These are phyloP conservation scores for Fusarium sp. DNA, from an alignment of 2,329 filamentous ascomycete genomes.

Conservation along the genomic window DNA sequence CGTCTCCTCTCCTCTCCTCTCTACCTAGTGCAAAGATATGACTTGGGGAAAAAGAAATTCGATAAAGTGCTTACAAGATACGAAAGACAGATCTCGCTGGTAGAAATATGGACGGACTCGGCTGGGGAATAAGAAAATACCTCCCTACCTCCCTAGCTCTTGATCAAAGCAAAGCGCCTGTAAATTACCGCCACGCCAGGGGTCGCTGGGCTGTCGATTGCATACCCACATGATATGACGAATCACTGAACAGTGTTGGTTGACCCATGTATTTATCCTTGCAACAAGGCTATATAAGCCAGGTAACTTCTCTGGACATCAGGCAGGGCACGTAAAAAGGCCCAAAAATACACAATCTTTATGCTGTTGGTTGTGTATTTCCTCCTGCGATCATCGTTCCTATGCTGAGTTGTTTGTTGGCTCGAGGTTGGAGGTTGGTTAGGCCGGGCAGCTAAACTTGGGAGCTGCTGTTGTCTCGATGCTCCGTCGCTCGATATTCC, in stretches of 20 bases:
- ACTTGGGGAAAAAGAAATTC: neutral
- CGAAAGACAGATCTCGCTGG: neutral
- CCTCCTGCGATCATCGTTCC: neutral
- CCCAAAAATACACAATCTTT: neutral
- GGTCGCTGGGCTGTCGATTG: too few relatives aligned
- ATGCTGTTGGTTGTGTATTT: neutral
- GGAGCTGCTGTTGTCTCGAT: neutral
- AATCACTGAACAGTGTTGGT: neutral
- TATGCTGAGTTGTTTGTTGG: neutral
- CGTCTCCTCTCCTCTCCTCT: too few relatives aligned
- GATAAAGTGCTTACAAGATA: neutral
- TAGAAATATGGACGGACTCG: neutral
- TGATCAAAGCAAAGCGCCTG: neutral
- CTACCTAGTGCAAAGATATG: neutral
- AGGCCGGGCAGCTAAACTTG: neutral
- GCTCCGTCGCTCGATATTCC: neutral
- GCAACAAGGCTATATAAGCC: neutral
- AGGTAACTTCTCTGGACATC: neutral
- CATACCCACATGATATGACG: neutral
- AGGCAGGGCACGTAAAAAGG: neutral
- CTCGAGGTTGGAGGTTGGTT: too few relatives aligned
- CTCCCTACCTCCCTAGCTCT: too few relatives aligned
- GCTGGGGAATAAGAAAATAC: neutral
- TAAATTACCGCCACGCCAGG: neutral
- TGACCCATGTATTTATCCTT: constrained; percentile 8